Evolutionary conservation across 495 filamentous ascomycete genomes (phyloP).

Genomic region (Hypoxylon perforatum): DNA sequence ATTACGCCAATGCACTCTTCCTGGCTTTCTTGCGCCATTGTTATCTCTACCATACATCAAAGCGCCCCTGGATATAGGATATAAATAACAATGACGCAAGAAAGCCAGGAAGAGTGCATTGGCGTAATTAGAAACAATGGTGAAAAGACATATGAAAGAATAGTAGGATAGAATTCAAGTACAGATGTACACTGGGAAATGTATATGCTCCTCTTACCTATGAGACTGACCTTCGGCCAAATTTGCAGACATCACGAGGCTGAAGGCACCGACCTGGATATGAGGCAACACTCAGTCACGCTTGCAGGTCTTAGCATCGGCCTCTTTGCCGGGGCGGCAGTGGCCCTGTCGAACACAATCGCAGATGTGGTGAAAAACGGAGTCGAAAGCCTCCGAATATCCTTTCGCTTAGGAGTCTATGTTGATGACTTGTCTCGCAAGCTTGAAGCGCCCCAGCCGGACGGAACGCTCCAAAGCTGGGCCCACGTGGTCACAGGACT

Average conservation of each 20-base stretch:
- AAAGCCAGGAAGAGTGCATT: conserved; percentile 21
- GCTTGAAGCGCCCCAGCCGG: conserved; percentile 13
- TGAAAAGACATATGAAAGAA: conserved; percentile 11
- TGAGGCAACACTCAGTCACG: no score
- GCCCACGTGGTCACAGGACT: conserved; percentile 54
- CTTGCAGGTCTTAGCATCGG: background rate
- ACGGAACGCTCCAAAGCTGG: conserved; percentile 48
- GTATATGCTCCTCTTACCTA: conserved; percentile 20
- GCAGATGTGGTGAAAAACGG: conserved; percentile 44
- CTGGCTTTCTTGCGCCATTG: no score
- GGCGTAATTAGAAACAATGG: conserved; percentile 32
- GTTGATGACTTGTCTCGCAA: conserved; percentile 42
- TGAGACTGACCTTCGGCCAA: no score
- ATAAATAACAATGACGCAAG: conserved; percentile 20
- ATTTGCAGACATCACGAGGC: no score
- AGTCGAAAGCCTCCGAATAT: conserved; percentile 47
- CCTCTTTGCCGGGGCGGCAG: background rate
- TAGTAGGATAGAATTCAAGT: conserved; percentile 15
- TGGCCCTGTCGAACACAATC: background rate
- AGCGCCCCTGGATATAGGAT: conserved; percentile 15
- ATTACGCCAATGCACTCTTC: no score
- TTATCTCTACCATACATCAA: no score
- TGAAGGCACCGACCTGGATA: no score
- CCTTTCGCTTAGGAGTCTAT: conserved; percentile 53
- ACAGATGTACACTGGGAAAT: background rate